Evolutionary conservation across 345 rosid species (phyloP).

Genomic region (Jatropha curcas): DNA sequence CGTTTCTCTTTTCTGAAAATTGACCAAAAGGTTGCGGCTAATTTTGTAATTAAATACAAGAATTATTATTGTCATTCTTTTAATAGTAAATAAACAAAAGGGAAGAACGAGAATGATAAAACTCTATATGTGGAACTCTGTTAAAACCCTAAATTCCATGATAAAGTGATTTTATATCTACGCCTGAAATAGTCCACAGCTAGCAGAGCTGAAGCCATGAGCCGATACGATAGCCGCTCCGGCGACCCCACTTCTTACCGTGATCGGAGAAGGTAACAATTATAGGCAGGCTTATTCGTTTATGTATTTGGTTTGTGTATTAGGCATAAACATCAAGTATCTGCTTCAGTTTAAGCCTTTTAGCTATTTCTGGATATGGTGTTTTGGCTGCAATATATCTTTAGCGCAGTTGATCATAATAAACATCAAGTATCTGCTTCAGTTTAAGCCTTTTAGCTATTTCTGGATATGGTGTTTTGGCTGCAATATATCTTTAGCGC

Average conservation of each 20-base stretch:
- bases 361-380: not conserved
- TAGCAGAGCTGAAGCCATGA: conserved; percentile 44
- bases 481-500: not conserved
- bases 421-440: not conserved
- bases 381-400: not conserved
- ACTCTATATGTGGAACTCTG: no score
- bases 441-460: conserved; percentile 1
- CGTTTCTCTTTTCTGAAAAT: no score
- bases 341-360: not conserved
- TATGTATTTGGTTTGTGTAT: no score
- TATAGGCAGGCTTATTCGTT: not conserved
- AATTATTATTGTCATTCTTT: no score
- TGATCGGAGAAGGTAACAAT: conserved; percentile 74
- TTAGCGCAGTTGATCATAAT: not conserved
- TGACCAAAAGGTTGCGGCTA: no score
- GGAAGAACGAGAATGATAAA: not conserved
- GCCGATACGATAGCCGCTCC: conserved; percentile 94
- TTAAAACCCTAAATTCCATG: not conserved
- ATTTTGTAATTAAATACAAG: no score
- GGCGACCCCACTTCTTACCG: conserved; percentile 91
- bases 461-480: not conserved
- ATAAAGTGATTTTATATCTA: no score
- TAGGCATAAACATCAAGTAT: not conserved
- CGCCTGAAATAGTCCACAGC: no score
- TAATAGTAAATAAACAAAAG: not conserved